Percentiles rank a stretch among this genome's conserved stretches.
Conservation (phyloP, 176 grass and related monocot genomes). For the Sorghum bicolor region DNA sequence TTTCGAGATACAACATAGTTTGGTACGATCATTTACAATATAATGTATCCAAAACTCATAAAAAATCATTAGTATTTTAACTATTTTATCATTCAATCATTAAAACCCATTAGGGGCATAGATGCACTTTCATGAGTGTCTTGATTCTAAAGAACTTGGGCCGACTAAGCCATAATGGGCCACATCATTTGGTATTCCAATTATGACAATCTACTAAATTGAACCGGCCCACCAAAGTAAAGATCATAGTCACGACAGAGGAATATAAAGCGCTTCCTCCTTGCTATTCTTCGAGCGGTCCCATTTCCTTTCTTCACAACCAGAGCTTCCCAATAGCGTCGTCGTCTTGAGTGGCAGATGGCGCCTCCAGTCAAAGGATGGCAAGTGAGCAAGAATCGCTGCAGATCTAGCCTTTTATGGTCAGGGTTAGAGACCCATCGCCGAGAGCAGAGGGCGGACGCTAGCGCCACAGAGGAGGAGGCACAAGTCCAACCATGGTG, state of each 20-base stretch:
- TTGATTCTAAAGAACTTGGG: neutral
- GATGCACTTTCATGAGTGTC: neutral
- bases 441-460: neutral
- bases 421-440: neutral
- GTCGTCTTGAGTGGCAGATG: neutral
- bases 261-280: neutral
- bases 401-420: neutral
- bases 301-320: neutral
- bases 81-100: neutral
- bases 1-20: neutral
- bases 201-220: too few relatives aligned
- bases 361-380: neutral
- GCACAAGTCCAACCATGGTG: neutral
- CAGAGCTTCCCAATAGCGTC: too few relatives aligned
- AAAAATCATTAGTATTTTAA: neutral
- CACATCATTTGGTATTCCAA: too few relatives aligned
- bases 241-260: too few relatives aligned
- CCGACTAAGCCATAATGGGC: neutral
- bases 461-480: too few relatives aligned
- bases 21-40: neutral
- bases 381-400: neutral
- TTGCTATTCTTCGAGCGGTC: accelerated
- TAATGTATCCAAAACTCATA: neutral
- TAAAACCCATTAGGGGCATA: neutral
- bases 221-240: neutral